phyloP scores from a whole-genome alignment of 2,329 filamentous ascomycete species.

The Arthrobotrys sinensis region DNA sequence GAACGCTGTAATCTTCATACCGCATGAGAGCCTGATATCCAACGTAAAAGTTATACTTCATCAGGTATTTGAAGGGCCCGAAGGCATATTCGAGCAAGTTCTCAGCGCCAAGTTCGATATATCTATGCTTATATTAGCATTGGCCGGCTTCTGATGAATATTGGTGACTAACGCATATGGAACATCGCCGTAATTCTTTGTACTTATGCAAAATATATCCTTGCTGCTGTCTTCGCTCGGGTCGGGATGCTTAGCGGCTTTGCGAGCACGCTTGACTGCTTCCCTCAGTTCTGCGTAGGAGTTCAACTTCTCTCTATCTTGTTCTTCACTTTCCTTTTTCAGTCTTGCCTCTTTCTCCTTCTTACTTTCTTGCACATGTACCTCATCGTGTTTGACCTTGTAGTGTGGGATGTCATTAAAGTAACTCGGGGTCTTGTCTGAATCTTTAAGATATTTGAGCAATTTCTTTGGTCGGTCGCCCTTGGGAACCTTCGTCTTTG shows the following conservation, averaged over 20 bases:
- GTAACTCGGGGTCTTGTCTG: background rate
- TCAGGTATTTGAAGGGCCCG: slow-evolving; percentile 23
- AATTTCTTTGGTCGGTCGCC: background rate
- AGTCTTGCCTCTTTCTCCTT: background rate
- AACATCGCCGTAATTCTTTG: slow-evolving; percentile 15
- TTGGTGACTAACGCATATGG: slow-evolving; percentile 25
- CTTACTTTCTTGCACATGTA: background rate
- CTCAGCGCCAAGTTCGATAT: slow-evolving; percentile 1
- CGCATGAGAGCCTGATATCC: slow-evolving; percentile 27
- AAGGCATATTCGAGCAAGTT: slow-evolving; percentile 18
- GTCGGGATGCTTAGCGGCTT: background rate
- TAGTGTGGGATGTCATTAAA: slow-evolving; percentile 28
- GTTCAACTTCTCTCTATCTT: background rate
- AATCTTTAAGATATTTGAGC: slow-evolving; percentile 7
- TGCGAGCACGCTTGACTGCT: background rate
- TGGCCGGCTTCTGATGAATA: slow-evolving; percentile 6
- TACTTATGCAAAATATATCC: slow-evolving; percentile 6
- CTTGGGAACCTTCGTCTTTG: no score
- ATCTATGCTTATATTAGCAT: slow-evolving; percentile 34
- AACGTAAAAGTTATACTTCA: slow-evolving; percentile 20
- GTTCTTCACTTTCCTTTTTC: no score
- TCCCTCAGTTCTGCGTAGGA: background rate
- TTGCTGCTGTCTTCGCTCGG: background rate
- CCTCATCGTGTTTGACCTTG: background rate
- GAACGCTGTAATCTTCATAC: slow-evolving; percentile 17